A percentile compares a stretch with the other conserved stretches of the same genome.
phyloP scores from a whole-genome alignment of 2,329 filamentous ascomycete genomes.

The Xylariaceae sp. region DNA sequence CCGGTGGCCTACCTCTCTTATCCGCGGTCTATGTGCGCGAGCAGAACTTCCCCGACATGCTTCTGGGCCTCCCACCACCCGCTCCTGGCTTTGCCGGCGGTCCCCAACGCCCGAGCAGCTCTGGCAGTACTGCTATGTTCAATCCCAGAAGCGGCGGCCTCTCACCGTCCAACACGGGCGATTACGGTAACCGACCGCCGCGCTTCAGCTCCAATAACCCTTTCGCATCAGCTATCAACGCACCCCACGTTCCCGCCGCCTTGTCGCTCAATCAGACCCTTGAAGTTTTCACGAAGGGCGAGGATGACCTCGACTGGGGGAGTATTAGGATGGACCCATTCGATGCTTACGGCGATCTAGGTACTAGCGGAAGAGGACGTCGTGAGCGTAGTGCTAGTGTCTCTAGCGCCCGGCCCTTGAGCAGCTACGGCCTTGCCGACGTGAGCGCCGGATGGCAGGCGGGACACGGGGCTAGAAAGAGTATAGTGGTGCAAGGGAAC shows the following conservation, averaged over 20 bases:
- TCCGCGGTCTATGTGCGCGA: slow-evolving; percentile 84
- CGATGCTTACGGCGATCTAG: slow-evolving; percentile 22
- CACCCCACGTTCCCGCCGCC: slow-evolving; percentile 36
- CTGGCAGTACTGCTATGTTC: slow-evolving; percentile 37
- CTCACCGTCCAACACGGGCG: slow-evolving; percentile 28
- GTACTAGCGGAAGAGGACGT: slow-evolving; percentile 26
- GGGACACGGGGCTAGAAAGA: slow-evolving; percentile 53
- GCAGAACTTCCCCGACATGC: slow-evolving; percentile 76
- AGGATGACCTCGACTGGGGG: slow-evolving; percentile 62
- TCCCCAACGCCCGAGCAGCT: slow-evolving; percentile 40
- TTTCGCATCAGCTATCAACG: slow-evolving; percentile 47
- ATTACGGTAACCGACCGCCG: slow-evolving; percentile 30
- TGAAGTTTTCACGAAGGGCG: slow-evolving; percentile 63
- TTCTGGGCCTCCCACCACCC: slow-evolving; percentile 71
- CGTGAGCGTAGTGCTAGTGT: slow-evolving; percentile 35
- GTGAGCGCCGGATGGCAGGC: slow-evolving; percentile 54
- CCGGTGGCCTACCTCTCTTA: slow-evolving; percentile 73
- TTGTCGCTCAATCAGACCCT: slow-evolving; percentile 53
- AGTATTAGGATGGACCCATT: slow-evolving; percentile 53
- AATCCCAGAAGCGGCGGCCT: slow-evolving; percentile 29
- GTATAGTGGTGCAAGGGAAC: slow-evolving; percentile 54
- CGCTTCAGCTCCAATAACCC: slow-evolving; percentile 66
- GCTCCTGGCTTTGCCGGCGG: slow-evolving; percentile 46
- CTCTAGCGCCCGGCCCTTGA: slow-evolving; percentile 48
- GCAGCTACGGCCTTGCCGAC: slow-evolving; percentile 62